Percentiles rank a stretch among this genome's conserved stretches.
Conservation (phyloP, 78 protist genomes). For the Polysphondylium violaceum region DNA sequence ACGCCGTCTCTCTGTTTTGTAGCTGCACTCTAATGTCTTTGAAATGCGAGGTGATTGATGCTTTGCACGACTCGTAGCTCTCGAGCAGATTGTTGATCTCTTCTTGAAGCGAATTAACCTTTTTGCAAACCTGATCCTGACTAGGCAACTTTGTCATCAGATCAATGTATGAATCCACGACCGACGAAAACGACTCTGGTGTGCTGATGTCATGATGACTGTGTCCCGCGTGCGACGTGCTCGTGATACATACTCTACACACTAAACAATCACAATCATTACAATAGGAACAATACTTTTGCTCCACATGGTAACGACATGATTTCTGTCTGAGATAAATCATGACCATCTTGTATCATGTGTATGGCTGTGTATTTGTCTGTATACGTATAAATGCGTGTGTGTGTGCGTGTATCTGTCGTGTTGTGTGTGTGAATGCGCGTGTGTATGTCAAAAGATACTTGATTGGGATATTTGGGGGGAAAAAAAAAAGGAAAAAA, state of each 20-base stretch:
- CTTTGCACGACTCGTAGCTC: conserved; percentile 11
- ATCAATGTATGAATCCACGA: background rate
- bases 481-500: too few relatives aligned
- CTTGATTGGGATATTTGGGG: too few relatives aligned
- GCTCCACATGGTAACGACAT: conserved; percentile 18
- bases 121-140: background rate
- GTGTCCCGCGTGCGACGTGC: background rate
- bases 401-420: too few relatives aligned
- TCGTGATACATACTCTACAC: background rate
- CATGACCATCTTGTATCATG: background rate
- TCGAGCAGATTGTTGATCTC: background rate
- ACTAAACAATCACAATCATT: conserved; percentile 21
- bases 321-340: conserved; percentile 20
- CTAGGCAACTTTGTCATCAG: conserved; percentile 2
- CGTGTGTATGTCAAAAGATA: too few relatives aligned
- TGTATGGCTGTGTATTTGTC: too few relatives aligned
- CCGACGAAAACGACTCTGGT: background rate
- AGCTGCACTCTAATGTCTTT: background rate
- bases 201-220: background rate
- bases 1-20: conserved; percentile 1
- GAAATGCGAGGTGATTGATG: conserved; percentile 4
- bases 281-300: conserved; percentile 32
- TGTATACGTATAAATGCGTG: too few relatives aligned
- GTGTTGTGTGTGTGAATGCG: too few relatives aligned
- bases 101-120: conserved; percentile 9